phyloP scores from a whole-genome alignment of 768 basidiomycete genomes.

The Symmetrospora coprosmae region DNA sequence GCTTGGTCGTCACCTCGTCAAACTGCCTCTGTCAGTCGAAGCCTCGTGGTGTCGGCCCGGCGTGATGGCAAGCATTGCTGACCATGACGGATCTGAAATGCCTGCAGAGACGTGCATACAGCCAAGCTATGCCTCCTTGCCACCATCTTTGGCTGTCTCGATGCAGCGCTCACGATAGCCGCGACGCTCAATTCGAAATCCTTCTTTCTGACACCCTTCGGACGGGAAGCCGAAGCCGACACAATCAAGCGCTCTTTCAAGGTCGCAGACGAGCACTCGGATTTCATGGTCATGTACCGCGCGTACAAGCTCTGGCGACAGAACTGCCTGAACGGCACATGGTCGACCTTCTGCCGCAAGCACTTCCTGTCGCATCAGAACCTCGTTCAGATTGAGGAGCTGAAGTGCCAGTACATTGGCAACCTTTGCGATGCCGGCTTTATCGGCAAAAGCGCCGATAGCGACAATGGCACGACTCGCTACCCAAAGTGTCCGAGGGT shows the following conservation, averaged over 20 bases:
- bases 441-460: constrained; percentile 50
- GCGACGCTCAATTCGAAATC: constrained; percentile 84
- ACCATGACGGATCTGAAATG: neutral
- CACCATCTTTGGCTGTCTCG: constrained; percentile 71
- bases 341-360: constrained; percentile 17
- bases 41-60: no score
- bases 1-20: constrained; percentile 76
- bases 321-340: constrained; percentile 9
- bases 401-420: constrained; percentile 77
- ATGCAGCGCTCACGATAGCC: constrained; percentile 91
- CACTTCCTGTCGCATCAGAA: constrained; percentile 45
- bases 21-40: constrained; percentile 53
- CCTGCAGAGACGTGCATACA: constrained; percentile 60
- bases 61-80: neutral
- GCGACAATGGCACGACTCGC: constrained; percentile 46
- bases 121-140: constrained; percentile 83
- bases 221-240: constrained; percentile 72
- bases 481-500: constrained; percentile 55
- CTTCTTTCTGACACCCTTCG: constrained; percentile 79
- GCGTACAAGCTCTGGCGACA: constrained; percentile 3
- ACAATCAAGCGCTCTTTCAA: constrained; percentile 67
- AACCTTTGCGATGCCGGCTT: constrained; percentile 82
- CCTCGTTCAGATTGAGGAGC: constrained; percentile 86
- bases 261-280: constrained; percentile 56
- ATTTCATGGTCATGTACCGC: constrained; percentile 74